Percentiles rank a stretch among this genome's conserved stretches.
These are phyloP conservation scores for Chenopodium formosanum DNA, from an alignment of 148 eudicot genomes.

Conservation along the genomic window DNA sequence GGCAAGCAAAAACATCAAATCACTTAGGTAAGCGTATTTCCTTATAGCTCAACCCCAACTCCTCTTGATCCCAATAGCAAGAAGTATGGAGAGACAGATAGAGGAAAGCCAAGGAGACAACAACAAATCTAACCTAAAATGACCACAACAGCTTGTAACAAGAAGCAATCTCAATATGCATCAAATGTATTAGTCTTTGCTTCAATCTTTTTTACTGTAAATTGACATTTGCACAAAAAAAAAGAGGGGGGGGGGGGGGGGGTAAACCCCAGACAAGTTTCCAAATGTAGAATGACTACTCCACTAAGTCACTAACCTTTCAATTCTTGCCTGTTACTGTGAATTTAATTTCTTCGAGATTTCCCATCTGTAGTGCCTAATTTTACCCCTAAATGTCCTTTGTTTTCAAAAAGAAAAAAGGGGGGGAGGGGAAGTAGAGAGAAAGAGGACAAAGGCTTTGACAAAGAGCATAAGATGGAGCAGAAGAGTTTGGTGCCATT, in stretches of 20 bases:
- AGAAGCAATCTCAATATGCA: not conserved
- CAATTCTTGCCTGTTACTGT: not conserved
- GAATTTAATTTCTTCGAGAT: not conserved
- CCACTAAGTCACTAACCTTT: not conserved
- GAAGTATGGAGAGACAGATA: not conserved
- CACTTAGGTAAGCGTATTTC: not conserved
- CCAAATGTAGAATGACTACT: not conserved
- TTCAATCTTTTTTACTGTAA: not conserved
- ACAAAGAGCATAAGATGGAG: not conserved
- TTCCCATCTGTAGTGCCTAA: not conserved
- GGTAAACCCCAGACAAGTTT: not conserved
- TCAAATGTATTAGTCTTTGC: not conserved
- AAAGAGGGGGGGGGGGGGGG: too few species aligned
- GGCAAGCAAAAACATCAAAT: not conserved
- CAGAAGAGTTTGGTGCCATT: not conserved
- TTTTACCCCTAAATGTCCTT: not conserved
- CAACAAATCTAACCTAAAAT: not conserved
- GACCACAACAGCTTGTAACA: not conserved
- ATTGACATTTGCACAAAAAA: not conserved
- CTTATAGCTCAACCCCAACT: not conserved
- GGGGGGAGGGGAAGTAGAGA: not conserved
- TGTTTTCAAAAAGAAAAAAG: not conserved
- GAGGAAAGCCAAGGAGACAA: not conserved
- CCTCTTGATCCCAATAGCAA: conserved; percentile 2
- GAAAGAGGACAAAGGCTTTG: not conserved